Base-by-base conservation (phyloP, 352 stramenopile species). In the Phytophthora hybrid region DNA sequence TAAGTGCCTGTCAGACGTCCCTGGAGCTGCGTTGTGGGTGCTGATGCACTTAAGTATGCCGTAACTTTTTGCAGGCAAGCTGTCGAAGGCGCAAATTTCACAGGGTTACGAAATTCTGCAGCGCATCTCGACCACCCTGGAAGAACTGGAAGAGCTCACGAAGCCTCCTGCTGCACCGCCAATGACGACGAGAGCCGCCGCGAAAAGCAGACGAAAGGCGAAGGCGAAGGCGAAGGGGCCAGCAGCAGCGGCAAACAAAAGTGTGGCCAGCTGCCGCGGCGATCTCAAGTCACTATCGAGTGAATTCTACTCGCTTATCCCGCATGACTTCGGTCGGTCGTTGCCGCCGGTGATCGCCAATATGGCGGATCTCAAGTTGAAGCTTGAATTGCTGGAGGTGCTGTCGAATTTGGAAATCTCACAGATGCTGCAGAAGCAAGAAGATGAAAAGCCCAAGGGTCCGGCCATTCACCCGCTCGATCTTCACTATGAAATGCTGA, bases 231-330 rank as follows among this genome's bases (percentile, higher is more conserved):
- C 71, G 1, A 80, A 70, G 26, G 65, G 65, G 32, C 62, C 71
- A 39, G 46, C 60, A 46, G 51, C 76, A 54, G 63, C 69, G 54
- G 47, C 73, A 34, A 59, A 26, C 5, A 66, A 14, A 55, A 79
- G 69, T 5, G 18, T 81, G 5, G 46, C 63, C 9, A 76, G 69
- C 57, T 73, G 82, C 7, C 81, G 78, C 29, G 34, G 52, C 0
- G 63, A 84, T 31, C 69, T 93, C 9, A 91, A 91, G 49, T 26
- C 73, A 18, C 79, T 91, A 9, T 88, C 83, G 11, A 91, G 77
- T 49, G 80, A 88, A 29, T 92, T 93, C 54, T 93, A 93, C 73
- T 83, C 84, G 59, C 71, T 91, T 9, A 90, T 93, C 39, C 87
- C 87, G 46, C 84, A 93, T 47, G 78, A 91, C 18, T 92, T 92